Evolutionary conservation across 2,329 filamentous ascomycete species (phyloP).

Genomic region (Colletotrichum gloeosporioides): DNA sequence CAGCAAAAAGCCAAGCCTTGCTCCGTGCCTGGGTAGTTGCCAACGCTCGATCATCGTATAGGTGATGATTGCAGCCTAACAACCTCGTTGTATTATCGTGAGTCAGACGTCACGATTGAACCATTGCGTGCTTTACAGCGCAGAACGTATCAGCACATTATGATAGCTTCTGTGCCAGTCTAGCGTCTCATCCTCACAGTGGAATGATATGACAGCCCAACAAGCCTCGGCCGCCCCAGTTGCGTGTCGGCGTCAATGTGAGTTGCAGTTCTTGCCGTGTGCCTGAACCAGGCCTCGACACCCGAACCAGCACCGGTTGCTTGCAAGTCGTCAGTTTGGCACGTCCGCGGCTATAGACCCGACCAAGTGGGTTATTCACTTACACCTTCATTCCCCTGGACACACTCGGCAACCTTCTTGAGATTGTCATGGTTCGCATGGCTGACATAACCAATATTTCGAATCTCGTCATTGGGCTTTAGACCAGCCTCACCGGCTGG

Average conservation of each 20-base stretch:
- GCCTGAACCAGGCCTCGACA: slow-evolving; percentile 54
- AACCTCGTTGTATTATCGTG: neutral
- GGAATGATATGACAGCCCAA: slow-evolving; percentile 91
- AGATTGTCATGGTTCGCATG: slow-evolving; percentile 86
- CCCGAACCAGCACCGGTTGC: slow-evolving; percentile 74
- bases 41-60: neutral
- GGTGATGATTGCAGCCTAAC: neutral
- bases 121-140: neutral
- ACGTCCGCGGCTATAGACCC: neutral
- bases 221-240: slow-evolving; percentile 91
- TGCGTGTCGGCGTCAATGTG: slow-evolving; percentile 74
- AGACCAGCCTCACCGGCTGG: slow-evolving; percentile 86
- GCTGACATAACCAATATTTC: slow-evolving; percentile 85
- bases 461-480: slow-evolving; percentile 79
- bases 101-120: neutral
- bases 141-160: neutral
- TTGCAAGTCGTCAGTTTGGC: slow-evolving; percentile 41
- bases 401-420: slow-evolving; percentile 84
- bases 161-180: neutral
- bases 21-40: neutral
- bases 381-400: slow-evolving; percentile 89
- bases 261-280: slow-evolving; percentile 67
- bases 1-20: neutral
- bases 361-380: slow-evolving; percentile 41
- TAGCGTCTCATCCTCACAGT: slow-evolving; percentile 52